Conservation (phyloP, 129 eudicot species). For the Apium graveolens region DNA sequence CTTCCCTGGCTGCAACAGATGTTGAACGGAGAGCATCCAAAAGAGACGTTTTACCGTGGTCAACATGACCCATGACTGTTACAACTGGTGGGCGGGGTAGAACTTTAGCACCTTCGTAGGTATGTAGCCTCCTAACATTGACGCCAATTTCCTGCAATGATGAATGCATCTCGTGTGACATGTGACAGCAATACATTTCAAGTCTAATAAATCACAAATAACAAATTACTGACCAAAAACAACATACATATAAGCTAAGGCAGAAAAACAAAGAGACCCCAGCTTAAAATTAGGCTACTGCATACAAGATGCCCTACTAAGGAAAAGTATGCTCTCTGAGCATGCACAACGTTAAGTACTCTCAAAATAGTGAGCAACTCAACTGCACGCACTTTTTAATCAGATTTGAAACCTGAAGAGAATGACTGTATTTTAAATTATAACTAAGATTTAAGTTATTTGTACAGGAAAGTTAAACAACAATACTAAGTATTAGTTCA, state of each 20-base stretch:
- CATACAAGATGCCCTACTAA: not conserved
- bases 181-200: too few relatives aligned
- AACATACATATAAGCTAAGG: not conserved
- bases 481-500: too few relatives aligned
- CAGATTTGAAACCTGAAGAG: not conserved
- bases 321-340: not conserved
- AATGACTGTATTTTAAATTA: too few relatives aligned
- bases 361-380: too few relatives aligned
- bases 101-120: slow-evolving; percentile 49
- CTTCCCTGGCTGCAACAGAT: slow-evolving; percentile 82
- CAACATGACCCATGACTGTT: slow-evolving; percentile 97
- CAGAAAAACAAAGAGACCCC: not conserved
- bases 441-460: not conserved
- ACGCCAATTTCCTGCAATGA: slow-evolving; percentile 69
- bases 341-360: not conserved
- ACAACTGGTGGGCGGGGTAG: slow-evolving; percentile 83
- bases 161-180: not conserved
- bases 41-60: slow-evolving; percentile 93
- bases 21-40: slow-evolving; percentile 86
- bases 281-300: not conserved
- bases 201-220: too few relatives aligned
- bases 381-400: not conserved
- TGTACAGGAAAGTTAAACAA: not conserved
- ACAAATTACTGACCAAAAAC: not conserved
- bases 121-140: slow-evolving; percentile 51